Conservation (phyloP, 208 protist species). For the Leishmania tropica region DNA sequence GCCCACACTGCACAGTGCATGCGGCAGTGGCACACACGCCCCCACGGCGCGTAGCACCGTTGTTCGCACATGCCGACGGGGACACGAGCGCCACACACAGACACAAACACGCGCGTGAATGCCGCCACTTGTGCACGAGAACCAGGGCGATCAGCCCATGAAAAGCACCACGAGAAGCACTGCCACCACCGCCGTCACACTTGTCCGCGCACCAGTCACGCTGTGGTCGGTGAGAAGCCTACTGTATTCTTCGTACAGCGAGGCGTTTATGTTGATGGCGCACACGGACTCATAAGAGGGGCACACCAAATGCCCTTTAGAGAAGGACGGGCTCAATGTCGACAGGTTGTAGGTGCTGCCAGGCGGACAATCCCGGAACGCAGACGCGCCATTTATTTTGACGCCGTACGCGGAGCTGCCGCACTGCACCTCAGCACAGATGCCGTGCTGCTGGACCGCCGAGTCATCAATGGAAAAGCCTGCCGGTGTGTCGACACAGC, state of each 20-base stretch:
- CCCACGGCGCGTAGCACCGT: no score
- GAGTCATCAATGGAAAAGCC: neutral
- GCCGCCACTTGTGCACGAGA: neutral
- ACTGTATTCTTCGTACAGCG: neutral
- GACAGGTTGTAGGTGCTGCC: constrained; percentile 7
- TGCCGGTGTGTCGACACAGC: neutral
- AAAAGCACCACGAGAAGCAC: constrained; percentile 1
- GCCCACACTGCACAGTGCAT: neutral
- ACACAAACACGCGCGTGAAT: neutral
- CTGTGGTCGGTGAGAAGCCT: neutral
- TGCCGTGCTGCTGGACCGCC: neutral
- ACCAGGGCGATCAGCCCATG: neutral
- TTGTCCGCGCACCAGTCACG: neutral
- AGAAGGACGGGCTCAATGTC: constrained; percentile 16
- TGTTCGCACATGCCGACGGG: no score
- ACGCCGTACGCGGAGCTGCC: constrained; percentile 15
- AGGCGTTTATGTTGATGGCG: neutral
- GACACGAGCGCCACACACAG: neutral
- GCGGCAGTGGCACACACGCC: no score
- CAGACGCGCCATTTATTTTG: constrained; percentile 9
- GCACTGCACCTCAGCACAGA: constrained; percentile 35
- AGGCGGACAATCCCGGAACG: constrained; percentile 8
- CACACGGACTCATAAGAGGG: constrained; percentile 44
- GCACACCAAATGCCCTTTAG: constrained; percentile 33
- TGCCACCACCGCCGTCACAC: neutral